Evolutionary conservation across 768 basidiomycete species (phyloP), one percentile per base, ranked within the genome.

Genomic region (Galerina marginata): DNA sequence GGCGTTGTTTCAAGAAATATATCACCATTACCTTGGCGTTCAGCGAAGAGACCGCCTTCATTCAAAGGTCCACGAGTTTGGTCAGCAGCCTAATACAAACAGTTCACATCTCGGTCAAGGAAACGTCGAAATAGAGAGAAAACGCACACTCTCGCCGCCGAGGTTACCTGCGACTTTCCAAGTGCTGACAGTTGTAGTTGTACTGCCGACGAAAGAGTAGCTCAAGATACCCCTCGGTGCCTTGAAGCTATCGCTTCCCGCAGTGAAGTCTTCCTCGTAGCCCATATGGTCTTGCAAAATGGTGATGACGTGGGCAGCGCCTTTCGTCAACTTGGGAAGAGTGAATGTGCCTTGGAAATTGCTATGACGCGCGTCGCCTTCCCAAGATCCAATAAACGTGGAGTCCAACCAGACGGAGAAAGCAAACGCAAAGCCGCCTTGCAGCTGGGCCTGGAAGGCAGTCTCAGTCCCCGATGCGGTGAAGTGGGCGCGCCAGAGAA

Each of bases 251-350:
- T 84, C 81, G 16, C 74, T 76, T 3, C 76, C 80, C 37, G 74
- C 76, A 3, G 62, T 61, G 75, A 74, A 76, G 56, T 82, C 76
- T 59, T 80, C 79, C 39, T 83, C 83, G 37, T 79, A 76, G 7
- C 82, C 82, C 82, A 83, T 84, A 59, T 83, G 83, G 61, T 84
- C 84, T 68, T 84, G 81, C 16, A 85, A 58, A 38, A 85, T 79
- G 1, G 83, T 84, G 46, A 85, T 67, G 33, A 83, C 71, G 60
- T 84, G 79, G 25, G 65, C 63, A 3, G 74, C 72, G 9, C 74
- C 79, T 26, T 66, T 58, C 11, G 47, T 54, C 62, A 79, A 56
- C 3, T 69, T 46, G 3, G 75, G 73, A 64, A 81, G 75, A 6
- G 72, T 67, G 60, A 75, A 78, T 9, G 76, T 72, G 37, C 72